Evolutionary conservation across 495 filamentous ascomycete species (phyloP), one percentile per base, ranked within the genome.

Genomic region (Lepidopterella palustris): DNA sequence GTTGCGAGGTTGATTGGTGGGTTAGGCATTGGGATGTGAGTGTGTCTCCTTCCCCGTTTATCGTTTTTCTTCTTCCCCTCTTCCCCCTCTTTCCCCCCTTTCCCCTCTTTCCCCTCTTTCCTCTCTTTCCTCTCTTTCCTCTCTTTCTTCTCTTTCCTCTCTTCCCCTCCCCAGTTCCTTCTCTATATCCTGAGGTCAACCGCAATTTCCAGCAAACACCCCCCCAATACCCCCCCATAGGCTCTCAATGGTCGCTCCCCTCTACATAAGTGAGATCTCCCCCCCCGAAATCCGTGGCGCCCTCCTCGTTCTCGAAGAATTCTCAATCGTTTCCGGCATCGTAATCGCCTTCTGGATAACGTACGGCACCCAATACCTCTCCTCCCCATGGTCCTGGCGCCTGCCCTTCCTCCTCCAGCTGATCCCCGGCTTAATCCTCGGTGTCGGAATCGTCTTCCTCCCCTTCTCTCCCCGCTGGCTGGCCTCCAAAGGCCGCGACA

Each of bases 1-100:
- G 74, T 79, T n/a, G 82, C 78, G 4, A 74, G 82, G n/a, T 70
- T 83, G 26, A 79, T 86, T 61, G 83, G 81, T n/a, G 83, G 83
- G 49, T 49, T 83, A 9, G 82, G 80, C 0, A 82, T 86, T 59
- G 82, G 82, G 39, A 82, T 81, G 80, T 67, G 40, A 59, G 60
- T 59, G n/a, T n/a, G n/a, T n/a, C n/a, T n/a, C n/a, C n/a, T n/a
- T n/a, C n/a, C n/a, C n/a, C n/a, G n/a, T n/a, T n/a, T n/a, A n/a
- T n/a, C n/a, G n/a, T n/a, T n/a, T n/a, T n/a, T n/a, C n/a, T n/a
- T n/a, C n/a, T n/a, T n/a, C n/a, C n/a, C n/a, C n/a, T n/a, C n/a
- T n/a, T n/a, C n/a, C n/a, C n/a, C n/a, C n/a, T n/a, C n/a, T n/a
- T n/a, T n/a, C n/a, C n/a, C n/a, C n/a, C n/a, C n/a, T n/a, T n/a